Evolutionary conservation across 208 protist genomes (phyloP), one percentile per base, ranked within the genome.

Genomic region (Leishmania guyanensis): DNA sequence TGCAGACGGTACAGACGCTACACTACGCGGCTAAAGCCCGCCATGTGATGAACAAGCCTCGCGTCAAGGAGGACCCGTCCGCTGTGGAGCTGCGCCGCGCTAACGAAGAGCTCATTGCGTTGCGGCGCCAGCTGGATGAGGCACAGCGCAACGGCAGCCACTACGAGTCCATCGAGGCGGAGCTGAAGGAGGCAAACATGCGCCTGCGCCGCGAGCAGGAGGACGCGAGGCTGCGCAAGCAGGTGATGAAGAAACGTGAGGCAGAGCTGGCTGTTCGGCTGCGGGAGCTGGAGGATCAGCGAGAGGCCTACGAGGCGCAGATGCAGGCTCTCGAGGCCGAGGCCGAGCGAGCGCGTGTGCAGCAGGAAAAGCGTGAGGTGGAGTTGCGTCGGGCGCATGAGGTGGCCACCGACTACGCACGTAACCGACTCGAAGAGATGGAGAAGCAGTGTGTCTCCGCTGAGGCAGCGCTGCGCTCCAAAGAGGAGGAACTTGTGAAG

Each of bases 21-120:
- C 81, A 92, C 77, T 98, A 96, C 87, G 94, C 92, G 43, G 89
- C 90, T 54, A 94, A 94, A 79, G 94, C 95, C 1, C 91, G 93
- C 26, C 83, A 77, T 54, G 93, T 98, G 56, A 6, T 94, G 51
- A 97, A 95, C 85, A 93, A 90, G 74, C 93, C 95, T 5, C 79
- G 84, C 10, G 83, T 96, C 26, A 89, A 92, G 69, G 89, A 95
- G 79, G 91, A 98, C 81, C 90, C 96, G 17, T 90, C 95, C 46
- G 92, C 91, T 29, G 43, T 86, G 26, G 91, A 91, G 84, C 91
- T 96, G 77, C 92, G 92, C 10, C 86, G 83, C 43, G 91, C 89
- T 33, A 94, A 92, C 66, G 91, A 92, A 60, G 91, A 96, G 86
- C 83, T 97, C 66, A 20, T 90, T 26, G 72, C 17, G 43, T 78